These are phyloP conservation scores for Debaryomycetaceae sp. DNA, from an alignment of 1,139 yeast species.

Conservation along the genomic window DNA sequence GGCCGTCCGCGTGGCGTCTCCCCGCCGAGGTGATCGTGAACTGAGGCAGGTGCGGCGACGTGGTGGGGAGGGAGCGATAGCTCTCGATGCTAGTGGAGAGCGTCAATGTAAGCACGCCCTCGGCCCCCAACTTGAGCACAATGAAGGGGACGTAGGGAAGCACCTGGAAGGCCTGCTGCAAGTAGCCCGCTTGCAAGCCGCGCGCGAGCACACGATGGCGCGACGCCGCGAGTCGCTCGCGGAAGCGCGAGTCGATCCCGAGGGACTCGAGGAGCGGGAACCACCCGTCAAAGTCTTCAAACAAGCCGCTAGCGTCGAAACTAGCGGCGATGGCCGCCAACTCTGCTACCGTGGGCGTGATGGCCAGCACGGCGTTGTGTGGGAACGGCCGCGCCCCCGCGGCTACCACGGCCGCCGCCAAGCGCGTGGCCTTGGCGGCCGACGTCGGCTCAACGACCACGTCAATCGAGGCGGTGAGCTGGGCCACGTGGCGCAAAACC, in stretches of 20 bases:
- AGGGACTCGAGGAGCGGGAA: conserved; percentile 66
- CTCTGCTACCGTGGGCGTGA: conserved; percentile 71
- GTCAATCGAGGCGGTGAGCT: conserved; percentile 16
- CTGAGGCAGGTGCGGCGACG: conserved; percentile 27
- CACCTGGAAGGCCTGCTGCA: conserved; percentile 67
- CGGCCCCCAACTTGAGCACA: conserved; percentile 60
- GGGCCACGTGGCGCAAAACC: conserved; percentile 37
- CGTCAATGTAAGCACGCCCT: conserved; percentile 54
- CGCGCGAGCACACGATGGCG: conserved; percentile 17
- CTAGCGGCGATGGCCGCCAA: conserved; percentile 50
- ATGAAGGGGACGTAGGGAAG: conserved; percentile 72
- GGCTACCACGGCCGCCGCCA: conserved; percentile 24
- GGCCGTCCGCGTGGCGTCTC: conserved; percentile 15
- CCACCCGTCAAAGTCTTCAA: conserved; percentile 65
- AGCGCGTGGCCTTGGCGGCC: conserved; percentile 47
- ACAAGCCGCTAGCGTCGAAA: conserved; percentile 44
- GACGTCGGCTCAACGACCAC: conserved; percentile 78
- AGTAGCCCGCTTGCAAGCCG: conserved; percentile 44
- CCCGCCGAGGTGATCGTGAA: conserved; percentile 18
- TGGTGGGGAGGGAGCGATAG: conserved; percentile 33
- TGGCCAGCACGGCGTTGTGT: conserved; percentile 30
- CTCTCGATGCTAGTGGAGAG: conserved; percentile 25
- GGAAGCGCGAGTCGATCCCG: conserved; percentile 45
- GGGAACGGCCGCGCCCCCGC: conserved; percentile 25
- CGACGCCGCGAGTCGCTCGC: conserved; percentile 32